Conservation (phyloP, 1,284 basidiomycete species). For the Xerocomus alliaceus region DNA sequence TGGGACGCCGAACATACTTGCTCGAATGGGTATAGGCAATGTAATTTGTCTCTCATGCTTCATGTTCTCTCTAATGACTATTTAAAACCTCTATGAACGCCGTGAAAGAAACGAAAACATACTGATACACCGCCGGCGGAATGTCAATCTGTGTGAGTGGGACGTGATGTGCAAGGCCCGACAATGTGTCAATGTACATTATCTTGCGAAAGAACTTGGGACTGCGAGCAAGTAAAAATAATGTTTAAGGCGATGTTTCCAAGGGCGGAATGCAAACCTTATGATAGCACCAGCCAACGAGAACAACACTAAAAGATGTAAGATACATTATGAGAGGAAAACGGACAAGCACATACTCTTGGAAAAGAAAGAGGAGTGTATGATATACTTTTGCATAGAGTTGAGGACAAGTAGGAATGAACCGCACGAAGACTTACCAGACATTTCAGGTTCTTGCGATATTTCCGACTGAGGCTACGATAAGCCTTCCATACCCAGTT, state of each 20-base stretch:
- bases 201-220: constrained; percentile 90
- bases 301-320: constrained; percentile 68
- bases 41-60: constrained; percentile 72
- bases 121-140: constrained; percentile 82
- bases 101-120: constrained; percentile 24
- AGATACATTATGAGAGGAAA: not conserved
- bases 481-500: constrained; percentile 92
- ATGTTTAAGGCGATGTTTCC: not conserved
- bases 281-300: constrained; percentile 85
- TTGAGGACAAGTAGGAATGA: constrained; percentile 6
- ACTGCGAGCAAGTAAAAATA: constrained; percentile 44
- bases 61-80: constrained; percentile 65
- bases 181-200: constrained; percentile 74
- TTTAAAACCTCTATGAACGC: constrained; percentile 7
- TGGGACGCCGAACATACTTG: constrained; percentile 78
- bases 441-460: constrained; percentile 86
- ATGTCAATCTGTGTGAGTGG: constrained; percentile 87
- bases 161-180: constrained; percentile 74
- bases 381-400: constrained; percentile 68
- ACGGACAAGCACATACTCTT: constrained; percentile 61
- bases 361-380: constrained; percentile 87
- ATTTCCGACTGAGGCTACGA: constrained; percentile 79
- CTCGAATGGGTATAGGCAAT: constrained; percentile 63
- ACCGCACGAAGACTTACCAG: constrained; percentile 53
- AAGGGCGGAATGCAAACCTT: constrained; percentile 52